phyloP scores from a whole-genome alignment of 1,284 basidiomycete species.

The Trametes pubescens region DNA sequence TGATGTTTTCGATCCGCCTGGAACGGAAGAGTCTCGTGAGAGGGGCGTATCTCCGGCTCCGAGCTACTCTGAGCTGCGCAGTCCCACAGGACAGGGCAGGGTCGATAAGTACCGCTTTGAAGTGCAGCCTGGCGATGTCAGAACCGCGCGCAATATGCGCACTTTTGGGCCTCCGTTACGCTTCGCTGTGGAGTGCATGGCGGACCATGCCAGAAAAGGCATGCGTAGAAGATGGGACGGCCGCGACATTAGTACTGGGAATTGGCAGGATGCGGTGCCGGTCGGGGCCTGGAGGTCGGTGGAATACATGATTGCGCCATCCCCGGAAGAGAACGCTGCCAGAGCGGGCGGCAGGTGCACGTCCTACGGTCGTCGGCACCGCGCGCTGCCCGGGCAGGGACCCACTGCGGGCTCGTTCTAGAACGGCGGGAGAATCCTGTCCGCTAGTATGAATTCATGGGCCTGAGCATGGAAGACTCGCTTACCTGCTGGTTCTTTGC shows the following conservation, averaged over 20 bases:
- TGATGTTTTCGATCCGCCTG: background rate
- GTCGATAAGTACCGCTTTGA: background rate
- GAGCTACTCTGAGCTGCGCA: background rate
- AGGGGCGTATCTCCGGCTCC: conserved; percentile 2
- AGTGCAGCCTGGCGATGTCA: background rate
- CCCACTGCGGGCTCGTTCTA: conserved; percentile 1
- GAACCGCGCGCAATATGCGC: conserved; percentile 4
- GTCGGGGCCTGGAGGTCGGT: background rate
- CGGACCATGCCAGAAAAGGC: conserved; percentile 4
- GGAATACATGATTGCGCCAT: background rate
- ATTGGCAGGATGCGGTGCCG: background rate
- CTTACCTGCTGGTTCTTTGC: background rate
- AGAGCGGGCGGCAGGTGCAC: background rate
- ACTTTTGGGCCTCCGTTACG: background rate
- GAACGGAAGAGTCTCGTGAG: background rate
- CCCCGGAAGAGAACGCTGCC: background rate
- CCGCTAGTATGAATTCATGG: background rate
- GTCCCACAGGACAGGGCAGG: background rate
- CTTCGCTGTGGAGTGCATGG: background rate
- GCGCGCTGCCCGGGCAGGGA: background rate
- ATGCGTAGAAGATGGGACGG: background rate
- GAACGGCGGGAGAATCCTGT: conserved; percentile 2
- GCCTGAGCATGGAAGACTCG: background rate
- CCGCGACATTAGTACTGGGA: background rate
- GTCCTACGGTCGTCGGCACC: conserved; percentile 1